These are phyloP conservation scores for Odontarrhena argentea DNA, from an alignment of 345 rosid genomes.

Conservation along the genomic window DNA sequence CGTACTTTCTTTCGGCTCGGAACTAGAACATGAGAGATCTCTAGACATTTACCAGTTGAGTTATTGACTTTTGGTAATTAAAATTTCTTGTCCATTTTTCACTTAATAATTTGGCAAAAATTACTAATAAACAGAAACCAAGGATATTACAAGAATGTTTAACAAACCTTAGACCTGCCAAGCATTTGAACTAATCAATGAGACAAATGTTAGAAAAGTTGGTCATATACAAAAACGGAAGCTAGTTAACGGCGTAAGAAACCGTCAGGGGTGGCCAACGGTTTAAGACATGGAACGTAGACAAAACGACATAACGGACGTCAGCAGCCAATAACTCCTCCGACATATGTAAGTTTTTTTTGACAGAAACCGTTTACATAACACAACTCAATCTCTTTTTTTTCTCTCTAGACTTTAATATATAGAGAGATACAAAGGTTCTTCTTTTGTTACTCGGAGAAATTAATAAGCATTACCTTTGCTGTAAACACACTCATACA, in stretches of 20 bases:
- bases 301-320: slow-evolving; percentile 39
- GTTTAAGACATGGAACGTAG: slow-evolving; percentile 13
- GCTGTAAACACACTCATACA: slow-evolving; percentile 16
- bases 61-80: no score
- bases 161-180: slow-evolving; percentile 24
- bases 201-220: neutral
- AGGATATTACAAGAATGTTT: neutral
- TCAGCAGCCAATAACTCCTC: slow-evolving; percentile 30
- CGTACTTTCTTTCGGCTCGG: no score
- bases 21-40: no score
- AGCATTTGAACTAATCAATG: neutral
- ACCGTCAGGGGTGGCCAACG: slow-evolving; percentile 27
- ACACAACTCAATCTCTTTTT: slow-evolving; percentile 12
- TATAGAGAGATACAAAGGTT: slow-evolving; percentile 2
- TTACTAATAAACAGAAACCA: neutral
- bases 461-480: slow-evolving; percentile 11
- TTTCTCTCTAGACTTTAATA: slow-evolving; percentile 4
- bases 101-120: no score
- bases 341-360: slow-evolving; percentile 36
- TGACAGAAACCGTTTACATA: slow-evolving; percentile 29
- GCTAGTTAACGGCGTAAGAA: slow-evolving; percentile 31
- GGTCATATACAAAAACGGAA: neutral
- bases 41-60: no score
- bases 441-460: neutral
- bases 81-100: no score